Conservation (phyloP, 2,329 filamentous ascomycete genomes). For the Penicillium sclerotiorum region DNA sequence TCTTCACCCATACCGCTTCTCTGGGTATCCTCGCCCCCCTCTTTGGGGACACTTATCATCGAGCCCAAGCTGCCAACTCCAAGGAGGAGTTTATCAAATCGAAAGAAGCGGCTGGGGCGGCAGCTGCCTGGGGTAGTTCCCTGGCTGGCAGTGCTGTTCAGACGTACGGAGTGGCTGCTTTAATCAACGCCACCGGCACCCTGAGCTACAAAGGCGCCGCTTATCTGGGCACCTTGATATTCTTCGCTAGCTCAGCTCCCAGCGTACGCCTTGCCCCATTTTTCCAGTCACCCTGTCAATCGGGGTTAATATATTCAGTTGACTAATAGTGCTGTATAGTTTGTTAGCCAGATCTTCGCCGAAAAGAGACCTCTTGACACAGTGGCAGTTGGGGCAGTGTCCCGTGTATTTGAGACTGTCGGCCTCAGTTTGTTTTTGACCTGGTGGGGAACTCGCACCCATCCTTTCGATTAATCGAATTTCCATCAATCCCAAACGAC, state of each 20-base stretch:
- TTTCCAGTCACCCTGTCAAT: neutral
- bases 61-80: constrained; percentile 85
- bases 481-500: too few species aligned
- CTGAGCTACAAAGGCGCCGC: constrained; percentile 96
- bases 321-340: constrained; percentile 52
- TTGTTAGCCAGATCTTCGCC: constrained; percentile 81
- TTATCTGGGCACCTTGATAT: constrained; percentile 88
- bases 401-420: constrained; percentile 89
- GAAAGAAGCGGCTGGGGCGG: constrained; percentile 86
- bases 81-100: constrained; percentile 96
- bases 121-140: constrained; percentile 86
- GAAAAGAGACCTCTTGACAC: constrained; percentile 93
- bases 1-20: constrained; percentile 93
- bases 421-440: constrained; percentile 90
- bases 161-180: constrained; percentile 83
- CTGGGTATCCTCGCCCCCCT: constrained; percentile 84
- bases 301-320: too few species aligned
- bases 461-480: constrained; percentile 76
- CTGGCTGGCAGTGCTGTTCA: constrained; percentile 86
- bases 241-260: constrained; percentile 86
- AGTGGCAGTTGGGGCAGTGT: constrained; percentile 79
- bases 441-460: constrained; percentile 96
- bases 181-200: constrained; percentile 93
- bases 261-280: constrained; percentile 64
- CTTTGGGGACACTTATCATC: constrained; percentile 93